Evolutionary conservation across 148 eudicot species (phyloP), one percentile per base, ranked within the genome.

Genomic region (Diospyros lotus): DNA sequence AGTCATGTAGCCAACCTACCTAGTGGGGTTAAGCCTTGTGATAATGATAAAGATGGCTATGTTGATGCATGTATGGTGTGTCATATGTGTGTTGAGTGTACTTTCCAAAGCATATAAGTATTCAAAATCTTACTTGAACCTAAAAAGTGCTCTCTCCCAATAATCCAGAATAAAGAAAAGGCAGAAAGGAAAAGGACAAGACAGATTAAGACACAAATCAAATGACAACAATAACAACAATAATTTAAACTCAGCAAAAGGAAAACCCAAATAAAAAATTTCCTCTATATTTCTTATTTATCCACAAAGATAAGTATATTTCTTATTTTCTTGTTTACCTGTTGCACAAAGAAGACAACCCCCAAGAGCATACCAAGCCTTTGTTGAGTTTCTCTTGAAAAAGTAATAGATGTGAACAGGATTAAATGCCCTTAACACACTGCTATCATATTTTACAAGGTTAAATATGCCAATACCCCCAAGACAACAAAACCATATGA

Each of bases 321-420:
- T 8, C 52, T 48, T 4, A 48, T 4, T 2, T 28, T 17, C 61
- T 50, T 50, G 52, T 43, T 70, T 87, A 95, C 99, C 99, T 83
- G 99, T 92, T 74, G 88, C 97, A 82, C 97, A 91, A 45, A 95
- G 83, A 73, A 95, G 82, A 84, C 99, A 95, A 58, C 99, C 99
- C 73, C 97, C 99, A 66, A 95, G 94, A 74, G 99, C 87, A 79
- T 92, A 92, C 96, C 96, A 95, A 74, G 93, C 99, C 80, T 95
- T 86, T 38, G 87, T 73, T 64, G 93, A 80, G 77, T 93, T 93
- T 77, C 97, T 89, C 85, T 88, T 69, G 80, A 95, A 95, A 78
- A 81, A 95, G 84, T 87, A 91, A 78, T 90, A 95, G 78, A 95
- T 95, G 83, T 95, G 88, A 64, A 88, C 73, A 72, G 99, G 99